Percentiles rank a stretch among this genome's conserved stretches.
phyloP scores from a whole-genome alignment of 805 yeast species.

The Candida schatavii region DNA sequence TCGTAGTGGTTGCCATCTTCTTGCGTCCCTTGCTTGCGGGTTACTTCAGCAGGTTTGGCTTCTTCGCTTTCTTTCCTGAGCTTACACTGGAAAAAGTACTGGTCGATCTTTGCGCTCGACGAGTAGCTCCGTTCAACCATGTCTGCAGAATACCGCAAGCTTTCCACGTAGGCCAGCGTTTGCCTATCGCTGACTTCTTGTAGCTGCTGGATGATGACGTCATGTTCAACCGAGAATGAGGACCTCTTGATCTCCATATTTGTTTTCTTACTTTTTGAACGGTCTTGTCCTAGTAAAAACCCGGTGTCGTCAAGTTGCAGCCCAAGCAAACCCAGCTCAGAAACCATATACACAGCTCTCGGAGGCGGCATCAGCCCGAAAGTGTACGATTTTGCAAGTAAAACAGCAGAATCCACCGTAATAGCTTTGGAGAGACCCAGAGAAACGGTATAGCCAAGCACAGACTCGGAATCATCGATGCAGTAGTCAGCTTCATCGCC shows the following conservation, averaged over 20 bases:
- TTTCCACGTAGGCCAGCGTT: too few relatives aligned
- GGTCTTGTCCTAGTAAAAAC: too few relatives aligned
- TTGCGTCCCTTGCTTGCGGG: constrained; percentile 23
- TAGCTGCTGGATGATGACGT: too few relatives aligned
- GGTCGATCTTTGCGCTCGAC: neutral
- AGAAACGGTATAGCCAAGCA: too few relatives aligned
- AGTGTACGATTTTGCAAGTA: neutral
- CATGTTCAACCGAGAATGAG: neutral
- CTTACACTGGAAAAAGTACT: constrained; percentile 29
- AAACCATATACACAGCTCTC: neutral
- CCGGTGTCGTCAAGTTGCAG: too few relatives aligned
- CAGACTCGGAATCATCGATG: constrained; percentile 9
- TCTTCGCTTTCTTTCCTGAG: constrained; percentile 14
- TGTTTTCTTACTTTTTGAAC: too few relatives aligned
- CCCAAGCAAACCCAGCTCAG: too few relatives aligned
- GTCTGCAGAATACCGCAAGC: constrained; percentile 8
- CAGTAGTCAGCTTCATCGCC: constrained; percentile 17
- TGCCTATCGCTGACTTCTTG: too few relatives aligned
- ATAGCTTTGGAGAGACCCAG: too few relatives aligned
- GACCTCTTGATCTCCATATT: neutral
- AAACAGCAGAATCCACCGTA: neutral
- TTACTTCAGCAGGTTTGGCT: constrained; percentile 20
- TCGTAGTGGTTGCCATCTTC: constrained; percentile 51
- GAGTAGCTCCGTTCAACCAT: constrained; percentile 7
- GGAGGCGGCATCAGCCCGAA: neutral